Conservation (phyloP, 805 yeast genomes). For the Myxozyma neglecta region DNA sequence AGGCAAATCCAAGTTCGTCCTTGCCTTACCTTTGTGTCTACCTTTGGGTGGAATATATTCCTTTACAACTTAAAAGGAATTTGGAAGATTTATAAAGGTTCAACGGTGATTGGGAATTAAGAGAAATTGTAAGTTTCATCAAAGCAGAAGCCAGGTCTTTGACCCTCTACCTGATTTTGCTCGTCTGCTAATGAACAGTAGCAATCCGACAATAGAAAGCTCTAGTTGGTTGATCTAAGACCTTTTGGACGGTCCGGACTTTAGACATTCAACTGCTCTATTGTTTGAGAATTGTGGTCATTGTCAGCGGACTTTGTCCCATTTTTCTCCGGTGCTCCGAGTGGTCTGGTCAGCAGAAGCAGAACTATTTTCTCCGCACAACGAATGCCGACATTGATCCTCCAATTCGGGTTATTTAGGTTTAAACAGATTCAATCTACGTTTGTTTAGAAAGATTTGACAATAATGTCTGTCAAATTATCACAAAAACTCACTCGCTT, state of each 20-base stretch:
- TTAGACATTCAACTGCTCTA: slow-evolving; percentile 19
- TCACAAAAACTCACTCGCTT: background rate
- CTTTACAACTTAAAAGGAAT: no score
- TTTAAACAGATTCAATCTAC: background rate
- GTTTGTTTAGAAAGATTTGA: background rate
- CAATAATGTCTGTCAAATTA: background rate
- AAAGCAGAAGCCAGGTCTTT: background rate
- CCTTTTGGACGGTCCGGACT: background rate
- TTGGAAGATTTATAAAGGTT: no score
- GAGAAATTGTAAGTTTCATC: no score
- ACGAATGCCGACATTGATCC: no score
- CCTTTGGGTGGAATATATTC: no score
- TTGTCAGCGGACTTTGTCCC: background rate
- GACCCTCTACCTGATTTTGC: background rate
- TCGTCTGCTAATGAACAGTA: background rate
- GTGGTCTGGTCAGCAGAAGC: background rate
- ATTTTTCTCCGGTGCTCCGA: background rate
- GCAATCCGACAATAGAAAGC: background rate
- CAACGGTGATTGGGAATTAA: no score
- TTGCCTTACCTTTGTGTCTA: no score
- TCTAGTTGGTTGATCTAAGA: background rate
- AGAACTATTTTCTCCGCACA: background rate
- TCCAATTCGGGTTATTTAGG: background rate
- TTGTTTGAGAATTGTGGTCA: background rate
- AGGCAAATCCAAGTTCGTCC: background rate